Conservation (phyloP, 208 protist genomes). For the Balamuthia mandrillaris region DNA sequence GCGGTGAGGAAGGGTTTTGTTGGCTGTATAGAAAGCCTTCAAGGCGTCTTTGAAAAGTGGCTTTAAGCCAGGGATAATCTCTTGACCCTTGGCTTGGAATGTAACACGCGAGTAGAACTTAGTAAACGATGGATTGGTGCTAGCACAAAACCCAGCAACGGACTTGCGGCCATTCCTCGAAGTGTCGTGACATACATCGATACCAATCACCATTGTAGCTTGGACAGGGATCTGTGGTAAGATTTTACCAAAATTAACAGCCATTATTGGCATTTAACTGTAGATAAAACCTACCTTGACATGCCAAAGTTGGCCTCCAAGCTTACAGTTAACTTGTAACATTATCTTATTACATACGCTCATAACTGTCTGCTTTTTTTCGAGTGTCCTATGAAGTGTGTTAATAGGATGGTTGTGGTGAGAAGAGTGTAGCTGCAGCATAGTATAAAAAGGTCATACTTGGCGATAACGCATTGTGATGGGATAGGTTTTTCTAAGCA, state of each 20-base stretch:
- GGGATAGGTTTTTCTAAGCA: not conserved
- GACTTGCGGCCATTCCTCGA: not conserved
- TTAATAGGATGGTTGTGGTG: not conserved
- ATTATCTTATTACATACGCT: conserved; percentile 34
- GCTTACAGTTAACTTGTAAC: conserved; percentile 41
- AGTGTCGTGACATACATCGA: conserved; percentile 54
- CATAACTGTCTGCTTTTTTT: not conserved
- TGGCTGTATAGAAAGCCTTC: not conserved
- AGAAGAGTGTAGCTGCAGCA: too few relatives aligned
- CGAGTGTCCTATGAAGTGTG: not conserved
- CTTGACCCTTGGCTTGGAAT: conserved; percentile 26
- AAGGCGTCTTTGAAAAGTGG: not conserved
- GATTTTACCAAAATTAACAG: not conserved
- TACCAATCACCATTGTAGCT: conserved; percentile 47
- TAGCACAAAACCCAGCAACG: conserved; percentile 42
- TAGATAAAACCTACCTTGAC: not conserved
- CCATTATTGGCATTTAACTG: not conserved
- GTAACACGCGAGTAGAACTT: conserved; percentile 22
- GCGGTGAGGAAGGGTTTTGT: conserved; percentile 12
- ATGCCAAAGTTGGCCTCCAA: conserved; percentile 22
- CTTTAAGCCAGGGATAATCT: not conserved
- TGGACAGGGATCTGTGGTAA: not conserved
- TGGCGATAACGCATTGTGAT: not conserved
- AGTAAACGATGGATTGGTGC: conserved; percentile 19
- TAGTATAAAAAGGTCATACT: not conserved